Percentiles rank a stretch among this genome's conserved stretches.
These are phyloP conservation scores for Penicillium sp. DNA, from an alignment of 2,329 filamentous ascomycete genomes.

Conservation along the genomic window DNA sequence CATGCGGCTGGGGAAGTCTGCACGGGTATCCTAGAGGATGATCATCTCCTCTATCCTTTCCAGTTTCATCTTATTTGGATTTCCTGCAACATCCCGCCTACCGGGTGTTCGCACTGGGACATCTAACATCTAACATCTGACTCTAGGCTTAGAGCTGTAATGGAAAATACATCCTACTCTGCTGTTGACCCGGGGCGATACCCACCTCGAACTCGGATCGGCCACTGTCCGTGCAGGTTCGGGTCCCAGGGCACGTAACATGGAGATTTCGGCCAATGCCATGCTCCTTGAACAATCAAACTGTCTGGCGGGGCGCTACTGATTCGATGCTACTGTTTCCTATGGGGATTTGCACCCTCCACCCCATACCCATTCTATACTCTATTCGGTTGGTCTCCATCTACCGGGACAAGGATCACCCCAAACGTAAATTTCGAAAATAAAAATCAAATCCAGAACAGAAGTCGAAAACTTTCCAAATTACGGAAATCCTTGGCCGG, in stretches of 20 bases:
- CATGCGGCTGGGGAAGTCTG: constrained; percentile 32
- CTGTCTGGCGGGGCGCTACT: constrained; percentile 17
- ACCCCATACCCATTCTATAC: constrained; percentile 1
- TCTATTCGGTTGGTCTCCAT: constrained; percentile 9
- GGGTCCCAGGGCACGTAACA: constrained; percentile 29
- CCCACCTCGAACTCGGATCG: constrained; percentile 19
- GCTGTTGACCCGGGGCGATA: constrained; percentile 15
- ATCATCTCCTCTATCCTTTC: constrained; percentile 33
- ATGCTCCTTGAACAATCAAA: constrained; percentile 26
- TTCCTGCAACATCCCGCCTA: constrained; percentile 32
- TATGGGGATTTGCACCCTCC: constrained; percentile 12
- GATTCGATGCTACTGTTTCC: constrained; percentile 25
- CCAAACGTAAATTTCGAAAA: constrained; percentile 15
- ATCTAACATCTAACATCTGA: constrained; percentile 25
- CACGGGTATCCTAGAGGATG: constrained; percentile 30
- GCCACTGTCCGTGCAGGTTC: constrained; percentile 26
- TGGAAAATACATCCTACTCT: constrained; percentile 19
- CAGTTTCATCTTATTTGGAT: constrained; percentile 36
- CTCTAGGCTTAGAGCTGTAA: constrained; percentile 24
- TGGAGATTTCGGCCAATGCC: constrained; percentile 27
- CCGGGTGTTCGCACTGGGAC: constrained; percentile 31
- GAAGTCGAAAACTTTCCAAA: constrained; percentile 4
- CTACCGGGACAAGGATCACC: constrained; percentile 10
- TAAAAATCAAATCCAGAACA: constrained; percentile 1
- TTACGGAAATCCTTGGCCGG: constrained; percentile 10